Percentiles rank a stretch among this genome's conserved stretches.
These are phyloP conservation scores for Fraxinus quadrangulata DNA, from an alignment of 257 asterid species.

Conservation along the genomic window DNA sequence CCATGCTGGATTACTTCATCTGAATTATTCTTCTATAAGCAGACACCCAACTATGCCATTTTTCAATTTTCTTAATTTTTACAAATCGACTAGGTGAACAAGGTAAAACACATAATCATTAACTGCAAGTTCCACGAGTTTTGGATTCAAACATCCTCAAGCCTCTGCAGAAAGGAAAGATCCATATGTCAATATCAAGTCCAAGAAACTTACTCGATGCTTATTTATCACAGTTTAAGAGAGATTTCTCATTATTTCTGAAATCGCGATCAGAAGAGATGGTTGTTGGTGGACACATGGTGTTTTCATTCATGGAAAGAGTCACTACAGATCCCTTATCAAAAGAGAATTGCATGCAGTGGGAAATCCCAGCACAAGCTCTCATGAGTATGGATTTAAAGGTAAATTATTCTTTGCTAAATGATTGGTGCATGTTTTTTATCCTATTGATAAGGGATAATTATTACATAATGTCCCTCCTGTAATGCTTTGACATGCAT, in stretches of 20 bases:
- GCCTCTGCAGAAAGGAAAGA: slow-evolving; percentile 60
- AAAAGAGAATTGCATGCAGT: slow-evolving; percentile 53
- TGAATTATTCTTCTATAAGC: too few relatives aligned
- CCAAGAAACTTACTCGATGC: slow-evolving; percentile 41
- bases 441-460: too few relatives aligned
- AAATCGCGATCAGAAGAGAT: slow-evolving; percentile 58
- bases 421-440: too few relatives aligned
- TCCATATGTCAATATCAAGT: slow-evolving; percentile 64
- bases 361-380: slow-evolving; percentile 70
- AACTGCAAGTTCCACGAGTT: slow-evolving; percentile 44
- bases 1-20: too few relatives aligned
- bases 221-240: slow-evolving; percentile 49
- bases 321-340: slow-evolving; percentile 45
- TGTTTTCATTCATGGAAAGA: slow-evolving; percentile 61
- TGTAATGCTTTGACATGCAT: too few relatives aligned
- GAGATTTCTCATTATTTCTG: slow-evolving; percentile 50
- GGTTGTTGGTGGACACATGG: slow-evolving; percentile 62
- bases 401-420: slow-evolving; percentile 33
- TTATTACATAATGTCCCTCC: too few relatives aligned
- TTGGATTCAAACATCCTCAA: slow-evolving; percentile 16
- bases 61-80: too few relatives aligned
- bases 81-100: too few relatives aligned
- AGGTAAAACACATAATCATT: not conserved
- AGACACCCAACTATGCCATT: too few relatives aligned
- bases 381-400: slow-evolving; percentile 50